These are phyloP conservation scores for Fusarium coffeatum DNA, from an alignment of 2,329 filamentous ascomycete genomes.

Conservation along the genomic window DNA sequence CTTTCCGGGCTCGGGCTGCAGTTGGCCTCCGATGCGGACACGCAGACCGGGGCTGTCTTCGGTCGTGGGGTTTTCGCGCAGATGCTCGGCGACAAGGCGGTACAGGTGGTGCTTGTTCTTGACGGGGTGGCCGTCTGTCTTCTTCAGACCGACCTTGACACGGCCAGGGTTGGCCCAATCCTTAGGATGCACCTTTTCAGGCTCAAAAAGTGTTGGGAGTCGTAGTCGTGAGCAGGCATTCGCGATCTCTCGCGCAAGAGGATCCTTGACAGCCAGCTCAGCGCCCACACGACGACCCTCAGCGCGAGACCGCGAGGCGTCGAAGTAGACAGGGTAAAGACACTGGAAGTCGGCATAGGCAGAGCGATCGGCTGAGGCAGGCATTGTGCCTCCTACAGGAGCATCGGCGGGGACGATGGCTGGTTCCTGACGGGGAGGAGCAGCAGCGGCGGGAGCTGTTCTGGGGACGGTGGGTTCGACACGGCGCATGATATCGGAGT, in stretches of 20 bases:
- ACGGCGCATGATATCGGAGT: slow-evolving; percentile 66
- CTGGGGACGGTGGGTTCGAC: slow-evolving; percentile 48
- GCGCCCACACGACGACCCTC: slow-evolving; percentile 83
- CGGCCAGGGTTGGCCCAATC: slow-evolving; percentile 98
- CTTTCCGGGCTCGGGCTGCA: slow-evolving; percentile 69
- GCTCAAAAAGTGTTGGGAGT: slow-evolving; percentile 83
- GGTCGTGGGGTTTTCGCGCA: slow-evolving; percentile 81
- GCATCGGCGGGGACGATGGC: slow-evolving; percentile 47
- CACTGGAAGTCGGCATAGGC: slow-evolving; percentile 83
- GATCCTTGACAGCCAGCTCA: slow-evolving; percentile 81
- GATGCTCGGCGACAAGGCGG: slow-evolving; percentile 79
- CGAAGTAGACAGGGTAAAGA: slow-evolving; percentile 96
- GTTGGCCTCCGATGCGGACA: slow-evolving; percentile 78
- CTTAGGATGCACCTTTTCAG: slow-evolving; percentile 91
- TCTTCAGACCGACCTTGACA: slow-evolving; percentile 78
- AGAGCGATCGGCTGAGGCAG: slow-evolving; percentile 59
- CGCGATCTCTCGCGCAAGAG: slow-evolving; percentile 88
- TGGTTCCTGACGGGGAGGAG: slow-evolving; percentile 47
- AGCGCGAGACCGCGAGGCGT: slow-evolving; percentile 76
- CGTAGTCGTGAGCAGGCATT: slow-evolving; percentile 82
- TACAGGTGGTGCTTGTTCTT: slow-evolving; percentile 90
- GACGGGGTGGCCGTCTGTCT: slow-evolving; percentile 53
- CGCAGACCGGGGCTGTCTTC: slow-evolving; percentile 74
- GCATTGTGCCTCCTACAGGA: slow-evolving; percentile 45
- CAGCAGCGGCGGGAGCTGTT: slow-evolving; percentile 43